Evolutionary conservation across 164 flowering plant species (phyloP), one percentile per base, ranked within the genome.

Genomic region (Chloranthus sessilifolius): DNA sequence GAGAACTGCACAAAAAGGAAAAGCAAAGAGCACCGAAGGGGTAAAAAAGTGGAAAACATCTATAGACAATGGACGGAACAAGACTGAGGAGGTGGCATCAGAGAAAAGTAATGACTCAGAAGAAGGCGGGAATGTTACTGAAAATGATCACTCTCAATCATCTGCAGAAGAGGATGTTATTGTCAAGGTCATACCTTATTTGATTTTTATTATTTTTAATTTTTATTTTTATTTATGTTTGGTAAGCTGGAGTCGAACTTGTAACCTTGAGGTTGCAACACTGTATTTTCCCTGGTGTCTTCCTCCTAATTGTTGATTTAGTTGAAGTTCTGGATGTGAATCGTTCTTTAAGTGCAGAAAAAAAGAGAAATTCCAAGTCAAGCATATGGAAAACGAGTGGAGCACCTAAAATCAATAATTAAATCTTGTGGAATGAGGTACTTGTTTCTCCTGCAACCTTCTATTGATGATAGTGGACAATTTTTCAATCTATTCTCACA

Each of bases 351-450:
- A 21, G 19, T 68, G 69, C 81, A 81, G 96, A 77, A 70, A 68
- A 88, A 80, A 29, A 64, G 43, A 56, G 81, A 75, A 70, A 71
- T 57, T 30, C 39, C 83, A 46, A 63, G 79, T 47, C 74, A 69
- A 33, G 77, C 39, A 42, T 78, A 82, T 77, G 95, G 97, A 10
- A 92, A 82, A 64, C 81, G 66, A 17, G 97, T 84, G 29, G 97
- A 92, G 73, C 81, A 76, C 63, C 74, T 92, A 2, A 92, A 77
- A 70, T 73, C 87, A 44, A 61, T 92, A 35, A 92, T 88, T 55
- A 92, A 84, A 72, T 65, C 89, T 3, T 88, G 97, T 70, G 97
- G 89, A 38, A 75, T 92, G 83, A 81, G 89, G 99, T 92, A 60
- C 47, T 41, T 14, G 19, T 29, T 45, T 19, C 45, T 23, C 38